Evolutionary conservation across 2,329 filamentous ascomycete genomes (phyloP), one percentile per base, ranked within the genome.

Genomic region (Chrysoporthe deuterocubensis): DNA sequence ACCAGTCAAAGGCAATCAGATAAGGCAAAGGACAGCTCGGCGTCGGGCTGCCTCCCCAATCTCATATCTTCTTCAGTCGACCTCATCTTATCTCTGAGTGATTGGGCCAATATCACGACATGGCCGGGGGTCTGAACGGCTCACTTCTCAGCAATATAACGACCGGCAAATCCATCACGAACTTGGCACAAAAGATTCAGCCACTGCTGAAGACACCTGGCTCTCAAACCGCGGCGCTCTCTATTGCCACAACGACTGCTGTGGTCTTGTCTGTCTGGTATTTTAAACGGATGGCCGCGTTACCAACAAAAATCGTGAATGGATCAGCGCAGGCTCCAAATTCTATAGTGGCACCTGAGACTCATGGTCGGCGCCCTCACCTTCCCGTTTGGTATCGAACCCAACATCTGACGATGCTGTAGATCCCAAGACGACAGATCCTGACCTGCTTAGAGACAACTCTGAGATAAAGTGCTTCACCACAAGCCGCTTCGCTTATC

Each of bases 371-470:
- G 68, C 66, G 3, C 3, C 34, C 8, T 13, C 32, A 32, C 21
- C 42, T 34, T 34, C 13, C 42, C 32, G 13, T 16, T 11, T 16
- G 32, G 16, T 37, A 2, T 5, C n/a, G n/a, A 40, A 46, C 11
- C 26, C 13, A 46, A 46, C 4, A 37, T 26, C 42, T 68, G 34
- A 65, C 54, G 11, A 42, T 11, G 4, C 14, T 40, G 16, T 57
- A 76, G 77, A 79, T 68, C 77, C 87, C 73, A 79, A 82, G 67
- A 74, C 81, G 50, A 90, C 88, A 34, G 94, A 97, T 74, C 93
- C 94, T 42, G 85, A 89, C n/a, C 84, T 97, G 14, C 84, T 98
- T 69, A 90, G 85, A 77, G 91, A 94, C 73, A 86, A 95, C 77
- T 94, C 92, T 16, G 84, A 86, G 50, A 84, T 91, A 72, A 86